phyloP scores from a whole-genome alignment of 768 basidiomycete species.

The Pulveroboletus ravenelii region DNA sequence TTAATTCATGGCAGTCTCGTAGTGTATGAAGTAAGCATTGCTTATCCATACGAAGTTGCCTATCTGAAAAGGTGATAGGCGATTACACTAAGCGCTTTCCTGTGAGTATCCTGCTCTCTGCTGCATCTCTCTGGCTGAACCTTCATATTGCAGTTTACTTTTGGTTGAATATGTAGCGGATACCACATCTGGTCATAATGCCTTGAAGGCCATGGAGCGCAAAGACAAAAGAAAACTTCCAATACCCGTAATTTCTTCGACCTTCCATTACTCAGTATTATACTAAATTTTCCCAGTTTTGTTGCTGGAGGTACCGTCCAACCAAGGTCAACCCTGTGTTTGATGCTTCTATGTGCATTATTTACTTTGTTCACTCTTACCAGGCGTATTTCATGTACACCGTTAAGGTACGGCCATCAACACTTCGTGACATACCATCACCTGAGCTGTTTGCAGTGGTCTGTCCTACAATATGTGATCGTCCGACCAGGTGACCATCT shows the following conservation, averaged over 20 bases:
- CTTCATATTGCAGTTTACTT: slow-evolving; percentile 48
- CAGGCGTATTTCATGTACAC: slow-evolving; percentile 88
- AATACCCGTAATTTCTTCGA: slow-evolving; percentile 47
- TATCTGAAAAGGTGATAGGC: slow-evolving; percentile 44
- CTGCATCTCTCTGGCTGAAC: not conserved
- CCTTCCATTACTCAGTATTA: not conserved
- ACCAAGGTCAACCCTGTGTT: slow-evolving; percentile 50
- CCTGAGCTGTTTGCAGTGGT: slow-evolving; percentile 50
- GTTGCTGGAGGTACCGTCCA: slow-evolving; percentile 76
- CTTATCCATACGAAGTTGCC: slow-evolving; percentile 1
- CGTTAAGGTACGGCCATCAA: slow-evolving; percentile 52
- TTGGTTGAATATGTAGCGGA: slow-evolving; percentile 82
- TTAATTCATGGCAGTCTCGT: slow-evolving; percentile 15
- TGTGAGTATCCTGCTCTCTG: slow-evolving; percentile 44
- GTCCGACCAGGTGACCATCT: slow-evolving; percentile 47
- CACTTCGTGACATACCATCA: not conserved
- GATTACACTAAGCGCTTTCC: slow-evolving; percentile 78
- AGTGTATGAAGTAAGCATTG: slow-evolving; percentile 63
- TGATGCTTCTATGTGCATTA: not conserved
- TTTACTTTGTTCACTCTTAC: slow-evolving; percentile 6
- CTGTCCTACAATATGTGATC: slow-evolving; percentile 84
- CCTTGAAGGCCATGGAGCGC: slow-evolving; percentile 63
- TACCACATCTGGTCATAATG: slow-evolving; percentile 56
- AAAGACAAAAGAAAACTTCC: slow-evolving; percentile 78
- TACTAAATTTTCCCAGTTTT: slow-evolving; percentile 46